Base-by-base conservation (phyloP, 2,329 filamentous ascomycete genomes). In the Monilinia laxa region DNA sequence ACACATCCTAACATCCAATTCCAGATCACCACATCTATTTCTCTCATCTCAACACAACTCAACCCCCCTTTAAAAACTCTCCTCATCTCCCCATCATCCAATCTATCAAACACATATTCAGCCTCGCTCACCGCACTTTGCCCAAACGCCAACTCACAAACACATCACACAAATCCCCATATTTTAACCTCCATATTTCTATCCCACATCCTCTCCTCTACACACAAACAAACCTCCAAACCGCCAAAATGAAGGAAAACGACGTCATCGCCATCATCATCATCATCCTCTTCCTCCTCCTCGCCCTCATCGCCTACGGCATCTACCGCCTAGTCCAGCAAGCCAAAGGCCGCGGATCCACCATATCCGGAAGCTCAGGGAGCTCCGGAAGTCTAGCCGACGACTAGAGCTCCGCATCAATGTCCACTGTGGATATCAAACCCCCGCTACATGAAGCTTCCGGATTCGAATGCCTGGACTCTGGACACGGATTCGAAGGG, bases 241-340 rank as follows among this genome's bases (percentile, higher is more conserved):
- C 76, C 74, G 76, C 77, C 76, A 80, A 71, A 71, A 87, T 85
- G 83, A 85, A 89, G 77, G 79, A 83, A 79, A 89, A 89, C 83
- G 83, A 89, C 78, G 84, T 85, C 74, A 89, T 89, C 77, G 87
- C 87, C 72, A 81, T 89, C 77, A 89, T 89, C 75, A 84, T 89
- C 78, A 88, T 89, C 77, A 77, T 89, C 66, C 82, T 89, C 72
- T 89, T 89, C 79, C 76, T 86, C 74, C 78, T 89, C 59, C 82
- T 89, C 58, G 85, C 85, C 64, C 78, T 80, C 68, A 85, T 89
- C 65, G 82, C 84, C 10, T 88, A 88, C 72, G 87, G 85, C 69
- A 89, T 89, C 77, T 88, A 85, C 79, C 81, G 82, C 68, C 78
- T 89, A 11, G 86, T 89, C 60, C 81, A 81, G 71, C 77, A 82